phyloP scores from a whole-genome alignment of 2,329 filamentous ascomycete species.

The Colletotrichum brevisporum region DNA sequence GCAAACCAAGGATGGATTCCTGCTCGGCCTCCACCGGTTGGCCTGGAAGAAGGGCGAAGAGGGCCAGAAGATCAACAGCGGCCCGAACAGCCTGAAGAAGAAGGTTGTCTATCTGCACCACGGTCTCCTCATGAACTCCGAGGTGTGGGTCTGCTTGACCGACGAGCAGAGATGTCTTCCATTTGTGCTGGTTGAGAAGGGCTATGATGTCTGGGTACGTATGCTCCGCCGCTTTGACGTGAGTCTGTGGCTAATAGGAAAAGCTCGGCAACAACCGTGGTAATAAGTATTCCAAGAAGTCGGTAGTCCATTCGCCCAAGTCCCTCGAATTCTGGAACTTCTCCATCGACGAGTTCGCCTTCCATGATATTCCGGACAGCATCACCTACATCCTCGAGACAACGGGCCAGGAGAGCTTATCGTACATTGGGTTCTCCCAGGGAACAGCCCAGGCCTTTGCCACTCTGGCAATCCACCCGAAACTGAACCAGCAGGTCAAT shows the following conservation, averaged over 20 bases:
- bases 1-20: conserved; percentile 93
- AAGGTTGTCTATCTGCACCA: conserved; percentile 95
- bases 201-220: conserved; percentile 94
- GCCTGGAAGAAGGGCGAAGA: conserved; percentile 88
- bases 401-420: conserved; percentile 86
- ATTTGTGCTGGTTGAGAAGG: conserved; percentile 88
- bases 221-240: background rate
- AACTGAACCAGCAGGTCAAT: conserved; percentile 92
- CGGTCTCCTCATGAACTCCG: conserved; percentile 97
- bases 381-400: conserved; percentile 92
- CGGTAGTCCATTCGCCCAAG: conserved; percentile 80
- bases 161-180: conserved; percentile 88
- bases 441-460: conserved; percentile 98
- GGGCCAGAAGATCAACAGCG: conserved; percentile 81
- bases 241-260: conserved; percentile 41
- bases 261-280: conserved; percentile 96
- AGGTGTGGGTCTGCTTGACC: conserved; percentile 96
- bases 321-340: conserved; percentile 94
- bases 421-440: conserved; percentile 97
- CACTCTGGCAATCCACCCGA: conserved; percentile 90
- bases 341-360: conserved; percentile 98
- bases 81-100: conserved; percentile 78
- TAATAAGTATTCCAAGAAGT: conserved; percentile 99
- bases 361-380: conserved; percentile 95
- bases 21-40: conserved; percentile 90